A percentile compares a stretch with the other conserved stretches of the same genome.
phyloP scores from a whole-genome alignment of 73 alveolate species.

The Paramecium sexaurelia region DNA sequence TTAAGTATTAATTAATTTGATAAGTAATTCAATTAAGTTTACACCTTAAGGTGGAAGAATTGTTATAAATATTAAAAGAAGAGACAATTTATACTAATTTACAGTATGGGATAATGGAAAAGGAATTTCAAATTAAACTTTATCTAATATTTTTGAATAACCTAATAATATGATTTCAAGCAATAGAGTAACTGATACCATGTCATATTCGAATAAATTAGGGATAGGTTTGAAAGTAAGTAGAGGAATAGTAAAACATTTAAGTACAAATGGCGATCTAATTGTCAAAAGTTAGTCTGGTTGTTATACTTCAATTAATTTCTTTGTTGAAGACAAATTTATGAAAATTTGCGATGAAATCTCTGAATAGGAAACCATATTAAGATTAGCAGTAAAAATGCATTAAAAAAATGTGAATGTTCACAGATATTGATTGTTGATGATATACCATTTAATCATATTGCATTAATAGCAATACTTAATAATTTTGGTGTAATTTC shows the following conservation, averaged over 20 bases:
- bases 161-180: background rate
- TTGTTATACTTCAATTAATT: background rate
- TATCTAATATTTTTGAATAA: background rate
- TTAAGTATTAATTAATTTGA: background rate
- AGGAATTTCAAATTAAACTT: background rate
- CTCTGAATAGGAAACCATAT: background rate
- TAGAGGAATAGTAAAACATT: background rate
- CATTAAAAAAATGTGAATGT: background rate
- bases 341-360: background rate
- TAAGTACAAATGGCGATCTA: background rate
- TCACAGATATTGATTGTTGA: background rate
- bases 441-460: conserved; percentile 42
- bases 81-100: background rate
- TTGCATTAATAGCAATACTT: background rate
- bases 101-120: background rate
- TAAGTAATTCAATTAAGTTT: background rate
- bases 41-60: background rate
- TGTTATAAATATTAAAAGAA: background rate
- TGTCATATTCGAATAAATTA: background rate
- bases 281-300: background rate
- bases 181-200: background rate
- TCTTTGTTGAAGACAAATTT: background rate
- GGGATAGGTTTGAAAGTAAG: conserved; percentile 9
- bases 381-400: background rate
- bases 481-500: background rate